A percentile compares a stretch with the other conserved stretches of the same genome.
These are phyloP conservation scores for Dalbergia cochinchinensis DNA, from an alignment of 306 rosid genomes.

Conservation along the genomic window DNA sequence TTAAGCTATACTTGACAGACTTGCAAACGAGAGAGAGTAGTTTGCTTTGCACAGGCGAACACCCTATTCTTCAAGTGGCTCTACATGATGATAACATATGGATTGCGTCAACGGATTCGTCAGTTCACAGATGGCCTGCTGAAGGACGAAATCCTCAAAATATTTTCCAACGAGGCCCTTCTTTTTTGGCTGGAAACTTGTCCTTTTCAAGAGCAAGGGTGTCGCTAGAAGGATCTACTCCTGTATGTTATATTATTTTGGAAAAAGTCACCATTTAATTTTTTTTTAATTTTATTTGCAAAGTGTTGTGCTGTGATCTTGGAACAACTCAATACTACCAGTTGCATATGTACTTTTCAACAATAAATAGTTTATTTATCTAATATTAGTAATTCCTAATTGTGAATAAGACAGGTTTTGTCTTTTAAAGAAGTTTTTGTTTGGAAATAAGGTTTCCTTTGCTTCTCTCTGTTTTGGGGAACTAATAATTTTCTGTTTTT, in stretches of 20 bases:
- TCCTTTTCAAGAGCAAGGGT: slow-evolving; percentile 97
- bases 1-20: slow-evolving; percentile 95
- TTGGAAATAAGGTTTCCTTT: slow-evolving; percentile 37
- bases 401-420: slow-evolving; percentile 25
- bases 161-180: slow-evolving; percentile 82
- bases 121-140: slow-evolving; percentile 90
- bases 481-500: slow-evolving; percentile 38
- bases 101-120: slow-evolving; percentile 94
- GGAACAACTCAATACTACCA: slow-evolving; percentile 31
- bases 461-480: slow-evolving; percentile 42
- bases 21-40: slow-evolving; percentile 98
- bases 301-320: slow-evolving; percentile 31
- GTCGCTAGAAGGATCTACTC: slow-evolving; percentile 91
- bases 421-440: slow-evolving; percentile 33
- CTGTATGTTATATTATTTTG: slow-evolving; percentile 63
- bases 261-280: slow-evolving; percentile 13
- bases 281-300: slow-evolving; percentile 20
- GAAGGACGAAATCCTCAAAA: slow-evolving; percentile 88
- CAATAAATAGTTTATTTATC: slow-evolving; percentile 26
- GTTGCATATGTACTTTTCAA: slow-evolving; percentile 36
- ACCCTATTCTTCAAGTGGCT: slow-evolving; percentile 88
- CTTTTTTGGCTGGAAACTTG: slow-evolving; percentile 96
- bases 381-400: slow-evolving; percentile 16
- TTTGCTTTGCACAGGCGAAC: slow-evolving; percentile 89
- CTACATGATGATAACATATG: slow-evolving; percentile 83